phyloP scores from a whole-genome alignment of 1,139 yeast genomes.

The Nakaseomyces sp. region DNA sequence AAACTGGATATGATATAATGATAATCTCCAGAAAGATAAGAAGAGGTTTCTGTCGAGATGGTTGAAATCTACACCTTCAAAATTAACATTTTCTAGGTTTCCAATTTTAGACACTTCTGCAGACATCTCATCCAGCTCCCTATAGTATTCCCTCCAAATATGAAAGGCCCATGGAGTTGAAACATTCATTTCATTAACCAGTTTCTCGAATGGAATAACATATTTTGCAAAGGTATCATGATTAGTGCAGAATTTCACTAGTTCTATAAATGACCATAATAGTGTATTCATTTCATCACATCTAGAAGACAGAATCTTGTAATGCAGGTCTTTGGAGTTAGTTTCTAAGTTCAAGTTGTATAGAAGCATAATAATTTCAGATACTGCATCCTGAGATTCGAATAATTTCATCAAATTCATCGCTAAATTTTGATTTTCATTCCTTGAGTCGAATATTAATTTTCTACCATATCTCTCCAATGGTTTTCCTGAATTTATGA shows the following conservation, averaged over 20 bases:
- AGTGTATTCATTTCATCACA: constrained; percentile 65
- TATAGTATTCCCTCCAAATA: constrained; percentile 48
- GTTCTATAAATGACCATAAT: constrained; percentile 53
- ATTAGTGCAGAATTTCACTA: constrained; percentile 46
- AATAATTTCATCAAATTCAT: constrained; percentile 44
- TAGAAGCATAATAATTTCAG: constrained; percentile 59
- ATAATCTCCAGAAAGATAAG: constrained; percentile 63
- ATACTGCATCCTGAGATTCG: constrained; percentile 38
- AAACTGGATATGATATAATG: constrained; percentile 65
- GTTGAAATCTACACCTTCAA: constrained; percentile 33
- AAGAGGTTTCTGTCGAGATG: constrained; percentile 41
- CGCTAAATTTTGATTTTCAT: constrained; percentile 43
- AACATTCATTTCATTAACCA: constrained; percentile 44
- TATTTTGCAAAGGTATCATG: constrained; percentile 32
- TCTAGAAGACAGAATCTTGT: constrained; percentile 63
- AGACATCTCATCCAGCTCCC: constrained; percentile 4
- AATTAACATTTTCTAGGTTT: constrained; percentile 16
- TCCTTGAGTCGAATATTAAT: constrained; percentile 57
- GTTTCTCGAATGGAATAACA: constrained; percentile 40
- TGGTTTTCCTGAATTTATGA: constrained; percentile 57
- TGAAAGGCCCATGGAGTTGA: constrained; percentile 67
- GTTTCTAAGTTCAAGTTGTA: constrained; percentile 43
- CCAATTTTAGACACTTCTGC: constrained; percentile 22
- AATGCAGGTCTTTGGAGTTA: constrained; percentile 41
- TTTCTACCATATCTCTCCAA: constrained; percentile 49